These are phyloP conservation scores for Neurospora hispaniola DNA, from an alignment of 495 filamentous ascomycete species.

Conservation along the genomic window DNA sequence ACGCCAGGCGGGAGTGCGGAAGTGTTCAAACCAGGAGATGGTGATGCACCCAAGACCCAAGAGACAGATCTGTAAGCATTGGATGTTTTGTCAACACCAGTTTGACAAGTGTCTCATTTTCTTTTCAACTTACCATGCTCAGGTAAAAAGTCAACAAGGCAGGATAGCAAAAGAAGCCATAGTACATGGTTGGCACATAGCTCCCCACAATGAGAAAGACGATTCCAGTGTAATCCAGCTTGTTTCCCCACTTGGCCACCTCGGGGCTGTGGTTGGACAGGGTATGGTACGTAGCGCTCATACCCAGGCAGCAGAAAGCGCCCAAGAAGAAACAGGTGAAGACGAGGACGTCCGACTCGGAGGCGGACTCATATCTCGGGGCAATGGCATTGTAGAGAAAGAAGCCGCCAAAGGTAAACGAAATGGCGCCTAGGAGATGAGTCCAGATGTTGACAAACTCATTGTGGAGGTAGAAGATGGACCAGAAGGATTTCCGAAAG, in stretches of 20 bases:
- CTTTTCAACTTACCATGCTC: conserved; percentile 47
- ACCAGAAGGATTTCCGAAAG: conserved; percentile 23
- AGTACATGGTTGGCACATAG: conserved; percentile 78
- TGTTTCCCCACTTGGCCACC: conserved; percentile 39
- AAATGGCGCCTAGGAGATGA: conserved; percentile 59
- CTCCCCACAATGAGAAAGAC: conserved; percentile 80
- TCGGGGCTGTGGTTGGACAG: conserved; percentile 31
- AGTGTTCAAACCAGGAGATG: conserved; percentile 66
- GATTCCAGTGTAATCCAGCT: conserved; percentile 86
- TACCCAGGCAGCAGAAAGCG: conserved; percentile 65
- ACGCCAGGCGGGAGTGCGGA: conserved; percentile 71
- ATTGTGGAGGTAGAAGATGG: conserved; percentile 50
- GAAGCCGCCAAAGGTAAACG: conserved; percentile 30
- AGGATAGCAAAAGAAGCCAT: conserved; percentile 65
- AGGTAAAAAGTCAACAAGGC: conserved; percentile 57
- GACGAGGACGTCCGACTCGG: conserved; percentile 52
- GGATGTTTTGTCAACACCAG: neutral
- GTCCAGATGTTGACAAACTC: conserved; percentile 93
- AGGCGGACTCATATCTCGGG: conserved; percentile 58
- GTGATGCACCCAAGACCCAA: conserved; percentile 63
- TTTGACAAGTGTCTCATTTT: neutral
- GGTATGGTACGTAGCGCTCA: conserved; percentile 64
- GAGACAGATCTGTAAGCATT: conserved; percentile 50
- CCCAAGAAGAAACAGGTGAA: conserved; percentile 74
- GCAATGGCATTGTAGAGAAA: conserved; percentile 31